These are phyloP conservation scores for Scenedesmus sp. DNA, from an alignment of 163 green algal species.

Conservation along the genomic window DNA sequence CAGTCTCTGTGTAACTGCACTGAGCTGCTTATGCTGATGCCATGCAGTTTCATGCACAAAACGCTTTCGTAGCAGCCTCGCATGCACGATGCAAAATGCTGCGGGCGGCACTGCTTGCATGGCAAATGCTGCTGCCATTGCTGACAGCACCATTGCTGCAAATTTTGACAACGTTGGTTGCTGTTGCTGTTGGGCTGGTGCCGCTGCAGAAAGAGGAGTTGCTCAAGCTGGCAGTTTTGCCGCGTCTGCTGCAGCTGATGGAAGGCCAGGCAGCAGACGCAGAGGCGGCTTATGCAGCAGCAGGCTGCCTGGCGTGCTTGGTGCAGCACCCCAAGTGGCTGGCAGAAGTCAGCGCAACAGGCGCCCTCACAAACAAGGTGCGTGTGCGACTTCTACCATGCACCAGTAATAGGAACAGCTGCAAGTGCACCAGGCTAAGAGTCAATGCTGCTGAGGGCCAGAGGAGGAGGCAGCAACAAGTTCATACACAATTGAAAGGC, in stretches of 20 bases:
- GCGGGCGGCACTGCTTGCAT: not conserved
- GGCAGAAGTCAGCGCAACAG: constrained; percentile 57
- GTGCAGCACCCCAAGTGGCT: constrained; percentile 3
- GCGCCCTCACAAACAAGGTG: constrained; percentile 58
- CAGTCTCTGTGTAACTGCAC: no score
- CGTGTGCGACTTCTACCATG: not conserved
- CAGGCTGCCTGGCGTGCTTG: constrained; percentile 59
- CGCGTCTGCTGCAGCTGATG: constrained; percentile 50
- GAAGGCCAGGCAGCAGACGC: constrained; percentile 54
- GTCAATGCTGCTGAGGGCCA: no score
- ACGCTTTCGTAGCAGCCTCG: not conserved
- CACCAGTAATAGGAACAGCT: no score
- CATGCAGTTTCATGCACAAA: no score
- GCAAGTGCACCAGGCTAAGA: no score
- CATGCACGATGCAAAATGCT: not conserved
- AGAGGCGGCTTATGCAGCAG: constrained; percentile 53
- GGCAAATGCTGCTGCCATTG: not conserved
- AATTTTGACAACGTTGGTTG: no score
- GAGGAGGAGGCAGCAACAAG: no score
- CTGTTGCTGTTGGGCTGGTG: not conserved
- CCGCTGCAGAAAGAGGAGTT: constrained; percentile 64
- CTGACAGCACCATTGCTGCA: not conserved
- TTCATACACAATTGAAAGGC: no score
- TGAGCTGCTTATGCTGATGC: no score
- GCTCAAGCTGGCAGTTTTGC: constrained; percentile 56